A percentile compares a stretch with the other conserved stretches of the same genome.
phyloP scores from a whole-genome alignment of 768 basidiomycete genomes.

The Leccinum uliginosum region DNA sequence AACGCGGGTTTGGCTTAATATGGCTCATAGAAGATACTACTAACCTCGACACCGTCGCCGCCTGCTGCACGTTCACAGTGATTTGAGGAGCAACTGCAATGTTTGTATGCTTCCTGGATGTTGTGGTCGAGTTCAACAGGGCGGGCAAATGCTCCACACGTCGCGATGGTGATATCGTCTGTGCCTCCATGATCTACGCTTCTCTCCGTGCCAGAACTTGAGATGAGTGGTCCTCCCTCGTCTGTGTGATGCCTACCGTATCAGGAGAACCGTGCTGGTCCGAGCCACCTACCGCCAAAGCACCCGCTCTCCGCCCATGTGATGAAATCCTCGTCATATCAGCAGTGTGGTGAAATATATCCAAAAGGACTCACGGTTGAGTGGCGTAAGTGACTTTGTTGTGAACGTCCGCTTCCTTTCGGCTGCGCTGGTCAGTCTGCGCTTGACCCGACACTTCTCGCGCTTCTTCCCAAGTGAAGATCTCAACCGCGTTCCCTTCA shows the following conservation, averaged over 20 bases:
- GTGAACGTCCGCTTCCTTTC: neutral
- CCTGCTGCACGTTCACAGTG: neutral
- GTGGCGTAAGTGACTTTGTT: neutral
- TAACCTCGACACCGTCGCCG: neutral
- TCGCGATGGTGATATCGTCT: neutral
- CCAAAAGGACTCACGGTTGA: conserved; percentile 2
- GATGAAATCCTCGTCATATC: neutral
- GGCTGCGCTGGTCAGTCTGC: neutral
- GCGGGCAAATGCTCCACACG: neutral
- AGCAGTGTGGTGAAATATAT: neutral
- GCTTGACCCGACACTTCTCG: neutral
- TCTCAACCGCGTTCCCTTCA: neutral
- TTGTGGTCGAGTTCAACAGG: neutral
- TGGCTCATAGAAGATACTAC: neutral
- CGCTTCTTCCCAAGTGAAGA: neutral
- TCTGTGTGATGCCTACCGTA: neutral
- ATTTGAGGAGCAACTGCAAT: conserved; percentile 1
- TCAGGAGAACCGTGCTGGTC: neutral
- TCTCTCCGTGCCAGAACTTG: neutral
- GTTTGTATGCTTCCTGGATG: neutral
- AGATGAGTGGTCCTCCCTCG: neutral
- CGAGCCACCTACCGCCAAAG: neutral
- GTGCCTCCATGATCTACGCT: neutral
- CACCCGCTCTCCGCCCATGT: neutral
- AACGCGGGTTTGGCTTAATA: neutral